phyloP scores from a whole-genome alignment of 495 filamentous ascomycete genomes.

The Penicillium lividum region DNA sequence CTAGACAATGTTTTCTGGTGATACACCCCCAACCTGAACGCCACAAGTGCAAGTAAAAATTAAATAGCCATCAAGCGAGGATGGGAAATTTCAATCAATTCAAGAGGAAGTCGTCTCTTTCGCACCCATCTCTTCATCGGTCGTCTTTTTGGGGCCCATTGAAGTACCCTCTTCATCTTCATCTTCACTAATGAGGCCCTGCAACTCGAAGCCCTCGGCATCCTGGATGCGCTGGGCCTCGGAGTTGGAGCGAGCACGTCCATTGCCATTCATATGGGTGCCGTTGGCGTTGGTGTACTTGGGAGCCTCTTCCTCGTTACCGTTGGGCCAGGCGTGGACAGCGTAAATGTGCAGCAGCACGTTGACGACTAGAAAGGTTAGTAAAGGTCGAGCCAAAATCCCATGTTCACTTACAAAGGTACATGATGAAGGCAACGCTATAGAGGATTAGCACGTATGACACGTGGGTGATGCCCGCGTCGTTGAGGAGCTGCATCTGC shows the following conservation, averaged over 20 bases:
- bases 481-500: conserved; percentile 77
- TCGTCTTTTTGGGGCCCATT: conserved; percentile 32
- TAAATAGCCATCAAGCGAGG: background rate
- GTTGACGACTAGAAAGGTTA: conserved; percentile 57
- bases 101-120: conserved; percentile 22
- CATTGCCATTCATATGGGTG: conserved; percentile 62
- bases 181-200: conserved; percentile 86
- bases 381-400: background rate
- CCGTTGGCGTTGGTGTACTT: conserved; percentile 26
- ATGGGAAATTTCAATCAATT: background rate
- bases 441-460: conserved; percentile 89
- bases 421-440: conserved; percentile 85
- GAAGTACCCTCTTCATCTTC: conserved; percentile 36
- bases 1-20: background rate
- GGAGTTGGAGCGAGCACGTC: conserved; percentile 50
- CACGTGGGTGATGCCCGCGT: conserved; percentile 78
- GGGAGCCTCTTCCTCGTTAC: conserved; percentile 29
- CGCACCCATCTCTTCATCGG: conserved; percentile 41
- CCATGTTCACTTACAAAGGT: conserved; percentile 63
- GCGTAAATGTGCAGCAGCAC: conserved; percentile 84
- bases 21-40: background rate
- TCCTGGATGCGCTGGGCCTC: conserved; percentile 61
- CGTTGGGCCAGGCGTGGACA: conserved; percentile 55
- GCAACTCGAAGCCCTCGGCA: conserved; percentile 88
- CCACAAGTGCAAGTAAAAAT: conserved; percentile 7